Base-by-base conservation (phyloP, 805 yeast genomes). In the Hanseniaspora mollemarum region DNA sequence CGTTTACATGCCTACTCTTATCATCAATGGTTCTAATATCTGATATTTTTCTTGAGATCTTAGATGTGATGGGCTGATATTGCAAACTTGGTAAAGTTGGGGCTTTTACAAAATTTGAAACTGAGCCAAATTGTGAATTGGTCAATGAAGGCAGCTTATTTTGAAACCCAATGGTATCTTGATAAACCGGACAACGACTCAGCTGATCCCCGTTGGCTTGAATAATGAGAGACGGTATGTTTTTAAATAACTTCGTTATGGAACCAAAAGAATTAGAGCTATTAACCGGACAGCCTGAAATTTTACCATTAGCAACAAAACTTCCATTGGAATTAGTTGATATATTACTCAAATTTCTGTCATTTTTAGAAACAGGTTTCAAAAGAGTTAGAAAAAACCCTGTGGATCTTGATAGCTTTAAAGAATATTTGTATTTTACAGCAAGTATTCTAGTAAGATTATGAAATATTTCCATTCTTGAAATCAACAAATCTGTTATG, bases 371-470 rank as follows among this genome's bases (percentile, higher is more conserved):
- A 1, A 65, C 70, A 38, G 61, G 68, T 53, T 59, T 65, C 43
- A 71, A 53, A 28, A 71, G 54, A 0, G 71, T 67, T 26, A 70
- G 63, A 45, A 70, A 71, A 53, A 71, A 71, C 1, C 68, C 67
- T 1, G 71, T 70, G 8, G 83, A 80, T 57, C 79, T 80, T 33
- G 76, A 70, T 60, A 81, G 71, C 63, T 83, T 73, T 78, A 81
- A 78, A 1, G 87, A 83, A 59, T 79, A 80, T 53, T 77, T 78
- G 59, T 80, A 81, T 55, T 77, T 71, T 24, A 66, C 69, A 19
- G 84, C 76, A 32, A 82, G 63, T 36, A 69, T 68, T 65, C 70
- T 62, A 53, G 70, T 56, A 64, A 73, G 43, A 53, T 60, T 54
- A 57, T 67, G 64, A 55, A 74, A 76, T 16, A 61, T 58, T 32